Evolutionary conservation across 2,329 filamentous ascomycete species (phyloP), one percentile per base, ranked within the genome.

Genomic region (Cladosporium sp.): DNA sequence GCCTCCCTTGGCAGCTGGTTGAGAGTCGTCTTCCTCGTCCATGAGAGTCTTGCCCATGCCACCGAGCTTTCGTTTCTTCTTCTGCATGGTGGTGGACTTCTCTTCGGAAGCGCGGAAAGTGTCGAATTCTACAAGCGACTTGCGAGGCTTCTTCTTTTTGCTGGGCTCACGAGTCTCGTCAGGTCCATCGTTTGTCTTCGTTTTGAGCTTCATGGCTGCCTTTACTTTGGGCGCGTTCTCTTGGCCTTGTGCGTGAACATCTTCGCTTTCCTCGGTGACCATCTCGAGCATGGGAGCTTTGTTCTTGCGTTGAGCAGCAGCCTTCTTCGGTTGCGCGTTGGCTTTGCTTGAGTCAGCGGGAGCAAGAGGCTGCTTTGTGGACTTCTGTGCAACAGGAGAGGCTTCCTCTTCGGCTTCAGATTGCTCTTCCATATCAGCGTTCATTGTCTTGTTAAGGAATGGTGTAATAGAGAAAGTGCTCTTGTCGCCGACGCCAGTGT

Each of bases 401-500:
- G 66, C 56, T 34, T 58, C 64, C 51, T 65, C 67, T 25, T 62
- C 60, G 9, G 58, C 48, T 17, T 60, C 59, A 19, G 71, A 71
- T n/a, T 70, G 65, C 28, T 67, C 68, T 17, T 73, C 77, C 28
- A 73, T 71, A 58, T 55, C 57, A 65, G 72, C 75, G 62, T 78
- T 86, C 60, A 80, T 85, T 24, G 84, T 87, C 51, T 87, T 85
- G 72, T 92, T 96, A 60, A 97, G 79, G 77, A 96, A 97, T 0
- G 93, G 93, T 0, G 93, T 97, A 62, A 97, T 91, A 3, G 91
- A 96, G 73, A 97, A 97, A 2, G 83, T 86, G 0, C 92, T 97
- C 73, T 96, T 97, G 68, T 96, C 90, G 28, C 89, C 91, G 4
- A 89, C 77, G 56, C 84, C 75, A 1, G 83, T 80, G 36, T 83